Evolutionary conservation across 345 rosid species (phyloP).

Genomic region (Kernera saxatilis): DNA sequence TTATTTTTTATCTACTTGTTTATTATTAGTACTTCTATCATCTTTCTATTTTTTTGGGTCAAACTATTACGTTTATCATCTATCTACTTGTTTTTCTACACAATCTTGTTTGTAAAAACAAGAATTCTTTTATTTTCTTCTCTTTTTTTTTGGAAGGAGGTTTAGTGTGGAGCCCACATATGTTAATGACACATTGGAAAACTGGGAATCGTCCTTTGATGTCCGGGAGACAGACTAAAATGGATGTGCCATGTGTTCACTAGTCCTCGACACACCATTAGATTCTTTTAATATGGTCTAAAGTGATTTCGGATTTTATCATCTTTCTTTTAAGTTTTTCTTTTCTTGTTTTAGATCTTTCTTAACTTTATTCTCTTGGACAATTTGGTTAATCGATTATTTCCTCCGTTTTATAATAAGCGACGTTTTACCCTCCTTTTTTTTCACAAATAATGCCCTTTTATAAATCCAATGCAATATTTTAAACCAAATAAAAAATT

Average conservation of each 20-base stretch:
- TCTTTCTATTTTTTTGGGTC: too few relatives aligned
- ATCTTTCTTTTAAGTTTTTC: not conserved
- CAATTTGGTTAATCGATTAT: not conserved
- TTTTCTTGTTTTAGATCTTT: not conserved
- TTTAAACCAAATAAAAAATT: not conserved
- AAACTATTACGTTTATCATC: too few relatives aligned
- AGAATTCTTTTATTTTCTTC: too few relatives aligned
- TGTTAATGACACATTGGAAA: not conserved
- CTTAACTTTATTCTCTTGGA: not conserved
- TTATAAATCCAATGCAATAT: not conserved
- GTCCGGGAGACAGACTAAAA: not conserved
- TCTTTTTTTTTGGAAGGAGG: not conserved
- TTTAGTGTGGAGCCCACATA: slow-evolving; percentile 8
- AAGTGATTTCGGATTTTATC: not conserved
- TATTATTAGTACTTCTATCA: not conserved
- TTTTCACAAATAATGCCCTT: too few relatives aligned
- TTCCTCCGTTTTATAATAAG: not conserved
- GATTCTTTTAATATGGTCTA: slow-evolving; percentile 11
- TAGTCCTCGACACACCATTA: slow-evolving; percentile 1
- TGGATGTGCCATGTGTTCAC: slow-evolving; percentile 10
- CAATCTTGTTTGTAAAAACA: not conserved
- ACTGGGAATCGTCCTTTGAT: not conserved
- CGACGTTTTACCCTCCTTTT: too few relatives aligned
- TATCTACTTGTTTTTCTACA: not conserved
- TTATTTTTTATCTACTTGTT: not conserved